These are phyloP conservation scores for Monosporascus sp. DNA, from an alignment of 2,329 filamentous ascomycete species.

Conservation along the genomic window DNA sequence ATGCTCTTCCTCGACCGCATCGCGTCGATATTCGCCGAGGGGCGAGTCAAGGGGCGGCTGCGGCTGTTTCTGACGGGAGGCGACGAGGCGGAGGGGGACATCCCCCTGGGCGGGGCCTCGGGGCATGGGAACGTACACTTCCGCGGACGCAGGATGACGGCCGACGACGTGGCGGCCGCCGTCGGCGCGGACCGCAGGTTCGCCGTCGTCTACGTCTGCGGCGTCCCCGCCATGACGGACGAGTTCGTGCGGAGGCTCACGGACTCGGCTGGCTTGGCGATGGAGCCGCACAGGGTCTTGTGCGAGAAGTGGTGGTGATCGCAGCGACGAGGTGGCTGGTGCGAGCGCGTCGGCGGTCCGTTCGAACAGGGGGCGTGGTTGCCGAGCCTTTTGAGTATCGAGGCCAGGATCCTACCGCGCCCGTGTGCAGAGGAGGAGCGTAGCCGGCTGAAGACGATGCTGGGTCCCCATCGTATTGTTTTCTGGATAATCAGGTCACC, in stretches of 20 bases:
- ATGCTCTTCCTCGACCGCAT: slow-evolving; percentile 51
- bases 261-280: slow-evolving; percentile 25
- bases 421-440: no score
- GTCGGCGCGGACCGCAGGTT: slow-evolving; percentile 31
- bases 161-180: slow-evolving; percentile 36
- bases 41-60: slow-evolving; percentile 34
- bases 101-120: slow-evolving; percentile 7
- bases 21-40: slow-evolving; percentile 32
- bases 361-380: no score
- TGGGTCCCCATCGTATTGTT: no score
- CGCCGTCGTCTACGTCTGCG: slow-evolving; percentile 62
- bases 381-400: no score
- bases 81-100: slow-evolving; percentile 1
- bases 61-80: slow-evolving; percentile 42
- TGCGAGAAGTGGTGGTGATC: slow-evolving; percentile 62
- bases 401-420: no score
- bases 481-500: no score
- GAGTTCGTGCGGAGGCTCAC: slow-evolving; percentile 49
- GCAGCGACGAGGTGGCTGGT: background rate
- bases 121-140: slow-evolving; percentile 23
- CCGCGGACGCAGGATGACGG: slow-evolving; percentile 35
- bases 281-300: slow-evolving; percentile 44
- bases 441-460: no score
- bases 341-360: no score
- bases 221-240: slow-evolving; percentile 65